Evolutionary conservation across 2,329 filamentous ascomycete species (phyloP), one percentile per base, ranked within the genome.

Genomic region (Aureobasidium zeae): DNA sequence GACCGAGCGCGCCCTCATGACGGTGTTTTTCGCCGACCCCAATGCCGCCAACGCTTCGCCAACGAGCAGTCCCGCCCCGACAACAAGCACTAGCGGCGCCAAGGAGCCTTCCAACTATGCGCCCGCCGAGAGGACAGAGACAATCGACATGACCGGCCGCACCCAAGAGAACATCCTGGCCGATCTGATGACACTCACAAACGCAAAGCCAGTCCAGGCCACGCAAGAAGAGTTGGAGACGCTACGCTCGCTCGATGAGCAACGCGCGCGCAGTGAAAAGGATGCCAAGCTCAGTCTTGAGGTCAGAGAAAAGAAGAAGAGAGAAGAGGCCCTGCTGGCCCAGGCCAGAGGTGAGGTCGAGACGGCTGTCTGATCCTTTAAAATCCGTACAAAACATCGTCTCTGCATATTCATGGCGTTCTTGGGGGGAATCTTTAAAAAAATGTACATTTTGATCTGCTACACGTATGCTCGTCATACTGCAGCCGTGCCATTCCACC

Each of bases 91-190:
- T 51, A 56, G 36, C 3, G 47, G 46, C 12, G 53, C 55, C 32
- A 54, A 59, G 9, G 55, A 57, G 15, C 55, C 59, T 2, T 51
- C 55, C 53, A 69, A 55, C 8, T 45, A 47, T 13, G 44, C 42
- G 8, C 47, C 58, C 8, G 51, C 49, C 3, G 55, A 61, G 29
- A 60, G 64, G 26, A 62, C 62, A 4, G 57, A 63, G 52, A 65
- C 58, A 5, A 64, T 74, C 46, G 58, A 70, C 44, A 82, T 87
- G 72, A 79, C 78, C 58, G 61, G 73, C 55, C 70, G 74, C 53
- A 68, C 68, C 47, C 78, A 77, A 31, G 65, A 69, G 3, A 68
- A 76, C 25, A 87, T 88, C 48, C 64, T 86, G 13, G 63, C 70
- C 36, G 70, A 75, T 46, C 69, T 88, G 42, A 58, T 86, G 28